Base-by-base conservation (phyloP, 176 grass and related monocot species). In the Eragrostis nindensis region DNA sequence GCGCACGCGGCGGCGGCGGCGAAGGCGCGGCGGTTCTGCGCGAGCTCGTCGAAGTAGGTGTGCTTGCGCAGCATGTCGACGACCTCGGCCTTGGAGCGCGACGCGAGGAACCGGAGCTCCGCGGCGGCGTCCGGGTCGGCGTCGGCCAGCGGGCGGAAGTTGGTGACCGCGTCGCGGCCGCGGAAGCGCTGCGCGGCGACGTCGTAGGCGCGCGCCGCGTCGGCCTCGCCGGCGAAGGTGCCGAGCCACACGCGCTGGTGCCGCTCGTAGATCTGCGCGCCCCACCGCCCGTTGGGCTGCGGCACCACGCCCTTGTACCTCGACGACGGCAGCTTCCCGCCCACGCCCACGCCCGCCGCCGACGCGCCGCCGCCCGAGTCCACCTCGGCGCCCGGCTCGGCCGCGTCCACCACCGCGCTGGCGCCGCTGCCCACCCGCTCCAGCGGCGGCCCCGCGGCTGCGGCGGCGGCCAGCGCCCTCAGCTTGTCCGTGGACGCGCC, bases 31-130 rank as follows among this genome's bases (percentile, higher is more conserved):
- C 62, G 63, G 88, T 77, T 80, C 75, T 94, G 91, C 4, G 83
- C 82, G 70, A 97, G 92, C 89, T 97, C 95, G 83, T 92, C 92
- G 68, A 85, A 71, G 89, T 97, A 97, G 11, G 92, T 97, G 95
- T 94, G 95, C 89, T 97, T 97, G 19, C 95, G 90, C 19, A 97
- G 87, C 95, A 97, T 97, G 92, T 97, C 95, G 26, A 97, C 95
- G 48, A 94, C 85, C 89, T 97, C 95, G 54, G 87, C 74, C 86
- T 97, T 97, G 83, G 92, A 92, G 70, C 80, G 87, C 2, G 86
- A 64, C 30, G 87, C 90, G 24, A 97, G 85, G 85, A 97, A 97
- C 4, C 80, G 54, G 26, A 97, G 87, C 86, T 90, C 89, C 32
- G 69, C 42, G 55, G 63, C 46, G 56, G 80, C 90, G 64, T 75